These are phyloP conservation scores for Amorphotheca resinae DNA, from an alignment of 495 filamentous ascomycete species.

Conservation along the genomic window DNA sequence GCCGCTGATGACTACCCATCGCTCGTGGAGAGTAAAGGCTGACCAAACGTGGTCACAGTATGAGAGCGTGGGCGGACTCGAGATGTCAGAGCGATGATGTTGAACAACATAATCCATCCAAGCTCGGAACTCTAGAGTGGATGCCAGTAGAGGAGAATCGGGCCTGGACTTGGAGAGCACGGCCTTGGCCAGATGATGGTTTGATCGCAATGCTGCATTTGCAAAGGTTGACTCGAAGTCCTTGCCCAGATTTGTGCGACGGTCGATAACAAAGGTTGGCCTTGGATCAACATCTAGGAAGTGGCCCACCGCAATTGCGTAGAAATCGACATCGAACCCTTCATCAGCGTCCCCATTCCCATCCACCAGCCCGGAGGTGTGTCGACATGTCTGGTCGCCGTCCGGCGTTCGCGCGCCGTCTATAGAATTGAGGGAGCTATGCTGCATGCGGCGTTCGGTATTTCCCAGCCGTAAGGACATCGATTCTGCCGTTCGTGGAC, in stretches of 20 bases:
- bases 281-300: conserved; percentile 29
- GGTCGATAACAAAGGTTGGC: conserved; percentile 28
- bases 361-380: no score
- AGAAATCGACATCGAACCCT: conserved; percentile 42
- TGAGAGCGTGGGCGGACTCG: conserved; percentile 16
- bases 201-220: conserved; percentile 2
- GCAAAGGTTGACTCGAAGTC: conserved; percentile 8
- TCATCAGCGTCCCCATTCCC: no score
- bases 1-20: conserved; percentile 30
- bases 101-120: conserved; percentile 7
- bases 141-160: background rate
- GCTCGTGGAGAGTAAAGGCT: conserved; percentile 22
- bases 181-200: conserved; percentile 1
- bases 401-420: no score
- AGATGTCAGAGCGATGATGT: background rate
- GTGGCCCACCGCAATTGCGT: background rate
- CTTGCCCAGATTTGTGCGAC: conserved; percentile 1
- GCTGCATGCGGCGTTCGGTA: no score
- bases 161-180: background rate
- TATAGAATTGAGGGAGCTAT: no score
- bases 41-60: conserved; percentile 28
- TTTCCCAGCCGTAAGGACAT: no score
- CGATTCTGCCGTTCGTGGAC: no score
- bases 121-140: conserved; percentile 2
- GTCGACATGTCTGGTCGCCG: no score